These are phyloP conservation scores for Fusarium dlaminii DNA, from an alignment of 2,329 filamentous ascomycete species.

Conservation along the genomic window DNA sequence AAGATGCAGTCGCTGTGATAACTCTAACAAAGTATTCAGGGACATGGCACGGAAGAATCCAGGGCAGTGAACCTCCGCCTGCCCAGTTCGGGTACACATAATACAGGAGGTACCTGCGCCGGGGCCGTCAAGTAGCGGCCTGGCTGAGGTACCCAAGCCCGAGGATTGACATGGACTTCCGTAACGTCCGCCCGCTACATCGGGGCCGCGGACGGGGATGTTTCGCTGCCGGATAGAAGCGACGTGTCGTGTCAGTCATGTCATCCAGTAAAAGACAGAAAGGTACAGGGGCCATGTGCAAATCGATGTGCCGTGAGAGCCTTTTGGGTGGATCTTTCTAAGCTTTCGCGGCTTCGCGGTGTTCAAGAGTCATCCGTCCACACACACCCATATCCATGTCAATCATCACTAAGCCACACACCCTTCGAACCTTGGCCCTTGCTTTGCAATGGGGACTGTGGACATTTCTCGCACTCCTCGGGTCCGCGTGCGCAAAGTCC, in stretches of 20 bases:
- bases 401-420: slow-evolving; percentile 33
- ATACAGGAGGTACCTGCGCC: slow-evolving; percentile 17
- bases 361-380: slow-evolving; percentile 31
- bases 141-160: slow-evolving; percentile 31
- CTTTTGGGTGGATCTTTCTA: slow-evolving; percentile 18
- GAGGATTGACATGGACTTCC: slow-evolving; percentile 27
- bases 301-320: slow-evolving; percentile 24
- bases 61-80: slow-evolving; percentile 8
- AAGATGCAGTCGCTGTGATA: slow-evolving; percentile 8
- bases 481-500: slow-evolving; percentile 48
- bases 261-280: slow-evolving; percentile 2
- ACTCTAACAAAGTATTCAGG: neutral
- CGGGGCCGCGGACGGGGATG: slow-evolving; percentile 26
- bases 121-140: slow-evolving; percentile 3
- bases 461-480: slow-evolving; percentile 42
- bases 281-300: slow-evolving; percentile 16
- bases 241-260: neutral
- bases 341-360: slow-evolving; percentile 37
- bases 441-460: slow-evolving; percentile 1
- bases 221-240: neutral
- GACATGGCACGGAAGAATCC: slow-evolving; percentile 1
- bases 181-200: neutral
- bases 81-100: slow-evolving; percentile 25
- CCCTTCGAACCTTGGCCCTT: slow-evolving; percentile 10
- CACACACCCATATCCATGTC: slow-evolving; percentile 8